Base-by-base conservation (phyloP, 169 alveolate genomes). In the Amoebophrya sp. region DNA sequence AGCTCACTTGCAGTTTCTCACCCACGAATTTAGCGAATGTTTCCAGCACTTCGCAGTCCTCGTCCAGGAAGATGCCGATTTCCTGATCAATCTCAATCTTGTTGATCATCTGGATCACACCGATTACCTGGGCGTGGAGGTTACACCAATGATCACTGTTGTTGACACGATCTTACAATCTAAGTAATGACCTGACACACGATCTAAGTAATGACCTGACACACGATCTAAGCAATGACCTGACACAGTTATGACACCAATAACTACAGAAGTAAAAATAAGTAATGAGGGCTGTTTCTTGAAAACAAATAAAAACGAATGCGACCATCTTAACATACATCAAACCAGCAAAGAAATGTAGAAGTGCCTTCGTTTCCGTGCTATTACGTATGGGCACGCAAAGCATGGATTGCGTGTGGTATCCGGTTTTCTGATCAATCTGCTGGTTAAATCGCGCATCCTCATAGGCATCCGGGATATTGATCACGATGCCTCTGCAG, bases 71-170 rank as follows among this genome's bases (percentile, higher is more conserved):
- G 10, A 78, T 78, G 41, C 89, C 89, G n/a, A 78, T 34, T 36
- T 78, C 89, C n/a, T 34, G 41, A 23, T 78, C 89, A 78, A 78
- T 29, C 23, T 78, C 89, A 23, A 29, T 33, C 40, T 78, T 78
- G 40, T 78, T 78, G 40, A 78, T 78, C 89, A 78, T 78, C 40
- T 78, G 89, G 34, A 78, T 78, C 89, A 78, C 89, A 18, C 89
- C 89, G 89, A 33, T 10, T 3, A 78, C 89, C 89, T 78, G 89
- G 12, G 40, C 34, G 40, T 18, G 29, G 65, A 47, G n/a, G n/a
- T n/a, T n/a, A n/a, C n/a, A n/a, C n/a, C n/a, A n/a, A n/a, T n/a
- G n/a, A n/a, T n/a, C n/a, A n/a, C n/a, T n/a, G n/a, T n/a, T n/a
- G n/a, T n/a, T n/a, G n/a, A n/a, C n/a, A n/a, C n/a, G n/a, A n/a